Evolutionary conservation across 331 rosid species (phyloP), one percentile per base, ranked within the genome.

Genomic region (Pyrus hybrid): DNA sequence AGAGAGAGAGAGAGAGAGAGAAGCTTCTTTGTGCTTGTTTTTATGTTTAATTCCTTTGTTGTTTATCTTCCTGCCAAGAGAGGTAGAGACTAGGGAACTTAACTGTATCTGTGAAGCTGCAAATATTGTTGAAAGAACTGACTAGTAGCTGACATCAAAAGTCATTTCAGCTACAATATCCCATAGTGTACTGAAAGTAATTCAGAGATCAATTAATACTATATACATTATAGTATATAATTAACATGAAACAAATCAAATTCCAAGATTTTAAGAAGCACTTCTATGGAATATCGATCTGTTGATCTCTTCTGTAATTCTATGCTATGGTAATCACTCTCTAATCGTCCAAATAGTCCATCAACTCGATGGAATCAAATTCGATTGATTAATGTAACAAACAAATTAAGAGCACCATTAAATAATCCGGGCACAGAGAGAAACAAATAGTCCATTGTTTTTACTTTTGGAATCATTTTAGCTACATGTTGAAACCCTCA

Each of bases 151-250:
- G 71, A 45, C 63, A 45, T 68, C 75, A 71, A 20, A 80, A 76
- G 86, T 86, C 87, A 83, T 80, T 81, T 86, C 85, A 84, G 70
- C 82, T 75, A 80, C 86, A 74, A 20, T 74, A 45, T 63, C 70
- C 22, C 67, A 63, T 25, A 18, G 45, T 37, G 69, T 21, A 64
- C 25, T 18, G 68, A 64, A 8, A 17, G 20, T 37, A 6, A 6
- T 49, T 49, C 22, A 29, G 10, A 21, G 13, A 61, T 61, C 4
- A 22, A 23, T 26, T 62, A 14, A 60, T 60, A 12, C 45, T 37
- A 37, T 37, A 28, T 11, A 23, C 60, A 2, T 22, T 10, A 8
- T 22, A 21, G 14, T 23, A 10, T 51, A 17, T 51, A 51, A 51
- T 51, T 18, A 51, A 51, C 57, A 2, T 57, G 28, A 57, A 57